Evolutionary conservation across 139 green algal species (phyloP), one percentile per base, ranked within the genome.

Genomic region (Closterium sp.): DNA sequence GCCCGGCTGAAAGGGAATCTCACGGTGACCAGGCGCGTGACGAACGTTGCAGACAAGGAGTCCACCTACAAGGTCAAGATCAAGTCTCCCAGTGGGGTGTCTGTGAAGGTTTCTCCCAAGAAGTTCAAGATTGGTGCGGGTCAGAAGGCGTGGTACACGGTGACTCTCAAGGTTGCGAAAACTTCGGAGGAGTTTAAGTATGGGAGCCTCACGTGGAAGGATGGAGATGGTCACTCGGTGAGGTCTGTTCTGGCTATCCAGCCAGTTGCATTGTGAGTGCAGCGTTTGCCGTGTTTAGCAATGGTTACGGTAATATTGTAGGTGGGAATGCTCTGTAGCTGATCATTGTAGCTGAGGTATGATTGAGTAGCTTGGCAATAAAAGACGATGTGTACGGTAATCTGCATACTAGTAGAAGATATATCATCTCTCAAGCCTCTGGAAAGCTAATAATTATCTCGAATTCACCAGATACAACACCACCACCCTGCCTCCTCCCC

Each of bases 51-150:
- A 4, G 62, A n/a, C 13, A 9, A 6, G 1, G 30, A 86, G 62
- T 79, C 62, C 10, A 86, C 30, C 9, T 90, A 90, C 28, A 31
- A 86, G 29, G 88, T 90, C 27, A 62, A 90, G 70, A 31, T 90
- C n/a, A 62, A 90, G 28, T 28, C 22, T 31, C 87, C 87, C n/a
- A 38, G 9, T 10, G 87, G 87, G 27, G 62, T 38, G 22, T 27
- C 62, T 31, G 88, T 91, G 21, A 91, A 31, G 29, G 84, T 91
- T n/a, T 91, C 88, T n/a, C 88, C 88, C 32, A 88, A 31, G 19
- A 31, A 91, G 29, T 27, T 91, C 62, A 79, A 13, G 13, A 79
- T 79, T 79, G 62, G 17, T 27, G 62, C 62, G 62, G 62, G 62
- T 79, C 10, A 79, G 62, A 79, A 24, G 62, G 17, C 27, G 17